phyloP scores from a whole-genome alignment of 257 asterid species.

The Dorcoceras hygrometricum region DNA sequence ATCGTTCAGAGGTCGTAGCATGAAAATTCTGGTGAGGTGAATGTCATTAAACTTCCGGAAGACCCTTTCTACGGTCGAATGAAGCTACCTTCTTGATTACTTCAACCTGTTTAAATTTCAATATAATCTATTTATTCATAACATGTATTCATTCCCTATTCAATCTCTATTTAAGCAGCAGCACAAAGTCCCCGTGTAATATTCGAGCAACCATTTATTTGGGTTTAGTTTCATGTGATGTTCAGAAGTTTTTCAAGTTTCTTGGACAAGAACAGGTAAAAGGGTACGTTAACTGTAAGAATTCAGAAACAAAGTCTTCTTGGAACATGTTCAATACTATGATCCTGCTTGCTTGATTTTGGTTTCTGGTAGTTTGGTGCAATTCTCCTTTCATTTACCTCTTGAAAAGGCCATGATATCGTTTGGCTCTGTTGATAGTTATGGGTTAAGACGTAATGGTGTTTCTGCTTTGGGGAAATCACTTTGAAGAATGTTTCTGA shows the following conservation, averaged over 20 bases:
- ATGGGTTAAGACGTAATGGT: too few relatives aligned
- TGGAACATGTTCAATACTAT: too few relatives aligned
- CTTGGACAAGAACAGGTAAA: conserved; percentile 19
- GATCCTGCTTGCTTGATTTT: too few relatives aligned
- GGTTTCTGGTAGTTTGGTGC: too few relatives aligned
- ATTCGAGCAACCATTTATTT: conserved; percentile 15
- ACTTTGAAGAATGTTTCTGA: too few relatives aligned
- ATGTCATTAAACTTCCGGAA: not conserved
- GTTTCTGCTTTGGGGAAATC: too few relatives aligned
- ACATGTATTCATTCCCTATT: conserved; percentile 12
- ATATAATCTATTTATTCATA: conserved; percentile 22
- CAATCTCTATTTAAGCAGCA: conserved; percentile 19
- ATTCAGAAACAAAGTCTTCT: conserved; percentile 5
- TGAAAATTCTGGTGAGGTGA: not conserved
- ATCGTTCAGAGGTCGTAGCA: not conserved
- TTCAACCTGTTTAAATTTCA: conserved; percentile 13
- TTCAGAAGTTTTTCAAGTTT: conserved; percentile 10
- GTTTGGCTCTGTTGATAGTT: too few relatives aligned
- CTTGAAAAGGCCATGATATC: too few relatives aligned
- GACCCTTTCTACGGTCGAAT: not conserved
- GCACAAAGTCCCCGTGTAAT: conserved; percentile 10
- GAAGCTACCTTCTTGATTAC: not conserved
- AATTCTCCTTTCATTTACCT: too few relatives aligned
- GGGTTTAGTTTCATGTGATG: conserved; percentile 11
- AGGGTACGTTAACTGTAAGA: conserved; percentile 16